Base-by-base conservation (phyloP, 805 yeast species). In the Kluyveromyces nonfermentans region DNA sequence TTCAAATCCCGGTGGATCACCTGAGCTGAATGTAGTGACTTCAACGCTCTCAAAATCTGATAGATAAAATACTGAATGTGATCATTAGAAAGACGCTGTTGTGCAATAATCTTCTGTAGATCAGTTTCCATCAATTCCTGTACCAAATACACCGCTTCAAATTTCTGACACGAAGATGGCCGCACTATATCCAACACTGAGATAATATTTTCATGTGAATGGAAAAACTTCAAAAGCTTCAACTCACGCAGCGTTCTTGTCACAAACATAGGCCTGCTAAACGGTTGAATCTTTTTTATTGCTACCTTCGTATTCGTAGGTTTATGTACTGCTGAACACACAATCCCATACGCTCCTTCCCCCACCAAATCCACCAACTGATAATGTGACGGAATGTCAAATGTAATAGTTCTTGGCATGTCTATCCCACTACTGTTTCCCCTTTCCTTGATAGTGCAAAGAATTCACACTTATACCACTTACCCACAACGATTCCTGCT, bases 321-420 rank as follows among this genome's bases (percentile, higher is more conserved):
- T 46, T 69, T 70, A 52, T 82, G 86, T 9, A 71, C 59, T 0
- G 88, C 93, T 4, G 78, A 71, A 38, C 84, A 82, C 5, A 85
- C 94, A 2, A 82, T 73, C 0, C 94, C 93, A 52, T 85, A 85
- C 0, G 93, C 88, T 1, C 94, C 94, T 59, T 82, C 85, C 4
- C 94, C 94, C 5, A 85, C 65, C 4, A 81, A 67, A 46, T 75
- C 77, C 16, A 68, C 65, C 7, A 83, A 72, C 47, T 75, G 75
- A 56, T 78, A 84, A 50, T 75, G 77, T 38, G 75, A 72, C 3
- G 82, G 76, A 14, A 83, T 74, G 52, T 80, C 80, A 63, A 81
- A 83, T 2, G 78, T 72, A 44, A 73, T 72, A 37, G 75, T 73
- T 45, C 77, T 62, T n/a, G 66, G 54, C 64, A 61, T 60, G 20